Evolutionary conservation across 2,329 filamentous ascomycete species (phyloP), one percentile per base, ranked within the genome.

Genomic region (Penicillium vulpinum): DNA sequence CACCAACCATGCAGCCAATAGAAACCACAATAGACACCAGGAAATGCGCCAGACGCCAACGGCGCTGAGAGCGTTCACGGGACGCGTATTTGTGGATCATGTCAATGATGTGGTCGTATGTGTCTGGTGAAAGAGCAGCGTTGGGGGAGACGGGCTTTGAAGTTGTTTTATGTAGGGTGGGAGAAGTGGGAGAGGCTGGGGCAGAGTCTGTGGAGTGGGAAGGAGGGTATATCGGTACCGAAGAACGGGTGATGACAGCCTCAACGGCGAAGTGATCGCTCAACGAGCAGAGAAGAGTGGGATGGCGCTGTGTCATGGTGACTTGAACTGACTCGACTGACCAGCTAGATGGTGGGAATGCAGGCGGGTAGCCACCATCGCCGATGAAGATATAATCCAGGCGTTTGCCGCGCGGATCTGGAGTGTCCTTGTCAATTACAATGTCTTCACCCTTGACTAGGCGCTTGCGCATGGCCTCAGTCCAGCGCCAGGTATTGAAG

Each of bases 221-320:
- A 35, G 41, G 43, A 54, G 50, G 52, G 38, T 44, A 18, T 43
- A 22, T 46, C 13, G 13, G 52, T 22, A 48, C 45, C 21, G 11
- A 24, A 31, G 47, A 77, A 13, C 83, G 80, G 5, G 78, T 75
- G 10, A 97, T 80, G 0, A 90, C 92, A 6, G 90, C 87, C 71
- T 93, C 89, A 51, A 97, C 89, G 22, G 91, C 92, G 73, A 97
- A 97, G 73, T 97, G 94, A 70, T 99, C 93, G 66, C 92, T 97
- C 26, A 97, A 81, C 1, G 91, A 96, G 76, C 92, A 96, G 60
- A 86, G 83, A 1, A 97, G 80, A 1, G 84, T 85, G 0, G 92
- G 90, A 73, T 97, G 92, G 10, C 90, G 87, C 70, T 88, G 84
- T 21, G 85, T 88, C 86, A 97, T 91, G 58, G 88, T 88, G 1